Conservation (phyloP, 2,329 filamentous ascomycete genomes). For the Paracamarosporium sp. region DNA sequence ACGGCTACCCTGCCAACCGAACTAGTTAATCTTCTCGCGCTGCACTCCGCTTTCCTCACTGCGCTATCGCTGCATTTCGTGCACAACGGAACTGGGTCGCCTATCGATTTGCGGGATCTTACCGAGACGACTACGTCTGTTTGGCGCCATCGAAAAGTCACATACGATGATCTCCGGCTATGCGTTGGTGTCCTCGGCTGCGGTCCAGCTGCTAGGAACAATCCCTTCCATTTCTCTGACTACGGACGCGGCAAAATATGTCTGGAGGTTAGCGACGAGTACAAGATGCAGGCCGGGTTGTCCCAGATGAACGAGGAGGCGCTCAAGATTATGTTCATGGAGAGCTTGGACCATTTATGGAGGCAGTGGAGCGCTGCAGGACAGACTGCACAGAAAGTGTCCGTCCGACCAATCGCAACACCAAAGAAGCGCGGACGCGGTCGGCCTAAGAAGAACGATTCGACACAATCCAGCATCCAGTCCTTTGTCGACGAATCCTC, state of each 20-base stretch:
- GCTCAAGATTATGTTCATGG: slow-evolving; percentile 59
- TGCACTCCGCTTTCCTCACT: slow-evolving; percentile 57
- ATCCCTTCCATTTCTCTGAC: slow-evolving; percentile 50
- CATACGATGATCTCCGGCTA: slow-evolving; percentile 53
- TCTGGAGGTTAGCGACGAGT: slow-evolving; percentile 46
- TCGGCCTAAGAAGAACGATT: slow-evolving; percentile 36
- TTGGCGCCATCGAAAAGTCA: slow-evolving; percentile 56
- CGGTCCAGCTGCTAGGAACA: slow-evolving; percentile 33
- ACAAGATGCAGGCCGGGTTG: slow-evolving; percentile 32
- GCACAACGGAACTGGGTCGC: slow-evolving; percentile 55
- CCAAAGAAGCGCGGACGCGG: slow-evolving; percentile 43
- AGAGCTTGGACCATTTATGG: slow-evolving; percentile 55
- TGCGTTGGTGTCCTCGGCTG: slow-evolving; percentile 51
- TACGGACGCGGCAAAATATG: slow-evolving; percentile 53
- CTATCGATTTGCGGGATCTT: slow-evolving; percentile 51
- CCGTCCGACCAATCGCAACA: slow-evolving; percentile 34
- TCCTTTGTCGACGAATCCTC: slow-evolving; percentile 40
- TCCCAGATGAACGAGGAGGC: slow-evolving; percentile 53
- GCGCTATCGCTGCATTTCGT: slow-evolving; percentile 58
- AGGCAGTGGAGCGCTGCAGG: slow-evolving; percentile 42
- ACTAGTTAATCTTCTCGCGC: slow-evolving; percentile 51
- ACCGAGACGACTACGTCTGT: slow-evolving; percentile 50
- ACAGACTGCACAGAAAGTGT: slow-evolving; percentile 21
- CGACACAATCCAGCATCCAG: slow-evolving; percentile 59
- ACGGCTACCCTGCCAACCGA: slow-evolving; percentile 47